A percentile compares a stretch with the other conserved stretches of the same genome.
Evolutionary conservation across 768 basidiomycete species (phyloP).

Genomic region (Hebeloma cylindrosporum): DNA sequence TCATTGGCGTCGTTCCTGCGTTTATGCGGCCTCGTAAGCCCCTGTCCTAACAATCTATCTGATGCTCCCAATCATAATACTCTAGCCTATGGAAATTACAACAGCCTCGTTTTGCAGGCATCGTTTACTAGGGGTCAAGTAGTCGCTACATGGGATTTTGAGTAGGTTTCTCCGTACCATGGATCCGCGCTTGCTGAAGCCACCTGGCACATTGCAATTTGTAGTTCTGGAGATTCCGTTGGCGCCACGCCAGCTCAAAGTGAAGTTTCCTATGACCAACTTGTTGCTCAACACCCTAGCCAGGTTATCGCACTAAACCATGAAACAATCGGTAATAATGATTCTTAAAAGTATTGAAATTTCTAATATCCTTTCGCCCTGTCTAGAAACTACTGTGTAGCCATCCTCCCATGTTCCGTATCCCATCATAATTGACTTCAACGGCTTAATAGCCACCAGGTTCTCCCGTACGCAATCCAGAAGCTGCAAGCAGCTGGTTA

Average conservation of each 20-base stretch:
- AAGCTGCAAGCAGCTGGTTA: slow-evolving; percentile 39
- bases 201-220: too few relatives aligned
- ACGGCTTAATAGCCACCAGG: slow-evolving; percentile 27
- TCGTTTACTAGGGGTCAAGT: slow-evolving; percentile 35
- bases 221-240: slow-evolving; percentile 39
- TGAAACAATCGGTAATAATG: slow-evolving; percentile 35
- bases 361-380: background rate
- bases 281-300: slow-evolving; percentile 29
- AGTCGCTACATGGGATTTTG: slow-evolving; percentile 41
- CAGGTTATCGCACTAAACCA: slow-evolving; percentile 44
- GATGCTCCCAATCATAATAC: background rate
- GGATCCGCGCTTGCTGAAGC: too few relatives aligned
- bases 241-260: slow-evolving; percentile 36
- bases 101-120: slow-evolving; percentile 44
- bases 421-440: background rate
- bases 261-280: slow-evolving; percentile 28
- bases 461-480: slow-evolving; percentile 38
- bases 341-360: background rate
- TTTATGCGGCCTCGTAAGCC: slow-evolving; percentile 48
- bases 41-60: background rate
- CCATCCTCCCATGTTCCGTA: slow-evolving; percentile 1
- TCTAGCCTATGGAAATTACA: slow-evolving; percentile 45
- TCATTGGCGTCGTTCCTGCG: slow-evolving; percentile 43
- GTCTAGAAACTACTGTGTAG: slow-evolving; percentile 38
- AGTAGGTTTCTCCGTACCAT: too few relatives aligned